phyloP scores from a whole-genome alignment of 768 basidiomycete genomes.

The Leccinum longicurvipes region DNA sequence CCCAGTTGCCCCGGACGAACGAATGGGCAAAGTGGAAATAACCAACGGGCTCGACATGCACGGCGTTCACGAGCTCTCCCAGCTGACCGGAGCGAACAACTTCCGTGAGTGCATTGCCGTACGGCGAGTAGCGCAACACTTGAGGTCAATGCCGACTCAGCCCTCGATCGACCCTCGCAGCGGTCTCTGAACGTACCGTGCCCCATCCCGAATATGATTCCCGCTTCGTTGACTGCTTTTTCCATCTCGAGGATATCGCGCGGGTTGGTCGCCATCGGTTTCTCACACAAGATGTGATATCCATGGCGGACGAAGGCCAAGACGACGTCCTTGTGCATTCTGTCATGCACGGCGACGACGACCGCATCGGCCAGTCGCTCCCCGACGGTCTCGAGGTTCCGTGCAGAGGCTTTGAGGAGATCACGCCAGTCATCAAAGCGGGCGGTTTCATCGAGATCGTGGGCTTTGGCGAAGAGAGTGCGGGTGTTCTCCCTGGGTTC shows the following conservation, averaged over 20 bases:
- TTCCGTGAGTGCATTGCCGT: conserved; percentile 65
- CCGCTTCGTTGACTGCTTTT: conserved; percentile 61
- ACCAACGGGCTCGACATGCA: conserved; percentile 84
- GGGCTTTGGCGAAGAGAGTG: conserved; percentile 49
- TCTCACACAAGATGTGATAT: conserved; percentile 90
- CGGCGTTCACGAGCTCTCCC: conserved; percentile 77
- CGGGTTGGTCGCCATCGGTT: conserved; percentile 81
- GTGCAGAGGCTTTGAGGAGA: conserved; percentile 62
- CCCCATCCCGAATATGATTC: conserved; percentile 80
- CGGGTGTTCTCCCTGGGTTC: conserved; percentile 75
- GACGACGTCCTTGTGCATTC: conserved; percentile 72
- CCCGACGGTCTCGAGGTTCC: conserved; percentile 60
- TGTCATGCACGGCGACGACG: conserved; percentile 76
- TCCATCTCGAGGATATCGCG: conserved; percentile 77
- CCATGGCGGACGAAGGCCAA: conserved; percentile 75
- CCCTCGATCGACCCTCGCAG: not conserved
- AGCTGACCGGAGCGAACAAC: conserved; percentile 67
- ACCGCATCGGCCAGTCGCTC: conserved; percentile 80
- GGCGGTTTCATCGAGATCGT: conserved; percentile 63
- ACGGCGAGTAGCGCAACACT: conserved; percentile 90
- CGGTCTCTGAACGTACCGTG: conserved; percentile 53
- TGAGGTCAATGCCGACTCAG: not conserved
- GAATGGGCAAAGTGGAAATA: conserved; percentile 90
- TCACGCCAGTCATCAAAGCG: conserved; percentile 73
- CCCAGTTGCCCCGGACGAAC: conserved; percentile 84